Evolutionary conservation across 345 rosid species (phyloP), one percentile per base, ranked within the genome.

Genomic region (Populus deltoides): DNA sequence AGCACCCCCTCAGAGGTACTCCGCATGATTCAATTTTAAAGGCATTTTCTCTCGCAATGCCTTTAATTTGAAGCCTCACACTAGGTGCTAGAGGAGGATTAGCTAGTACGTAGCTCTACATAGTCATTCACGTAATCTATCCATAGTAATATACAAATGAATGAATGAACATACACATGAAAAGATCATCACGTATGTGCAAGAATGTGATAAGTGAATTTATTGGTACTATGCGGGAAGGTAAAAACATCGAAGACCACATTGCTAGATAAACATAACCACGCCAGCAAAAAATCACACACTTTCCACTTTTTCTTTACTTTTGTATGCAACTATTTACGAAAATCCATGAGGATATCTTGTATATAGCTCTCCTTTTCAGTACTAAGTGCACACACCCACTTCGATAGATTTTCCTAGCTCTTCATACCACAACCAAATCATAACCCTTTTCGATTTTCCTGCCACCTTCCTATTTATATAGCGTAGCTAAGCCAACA

Each of bases 381-480:
- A 43, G 45, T 36, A 47, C 66, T 57, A 33, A 63, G 41, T 2
- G 45, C 74, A 33, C 66, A 36, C 79, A 51, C 74, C 70, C 75
- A 68, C 70, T 78, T 83, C 83, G 61, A 81, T 70, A 75, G 86
- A 81, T 83, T 78, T 82, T 70, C 35, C 15, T 49, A 51, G 68
- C 80, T 70, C 80, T 68, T 75, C 67, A 45, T 39, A 72, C 80
- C 72, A 20, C 73, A 81, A 76, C 78, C 80, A 67, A 75, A 83
- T 85, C 72, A 81, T 80, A 73, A 1, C 69, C 59, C 78, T 75
- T 75, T 80, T 71, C 70, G 69, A 68, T 73, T 66, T 71, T 55
- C 66, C 65, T 73, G 62, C 85, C 80, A 65, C 74, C 80, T 62
- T 36, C 68, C 81, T 35, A 78, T 81, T 78, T 85, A 86, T 86